Evolutionary conservation across 1,139 yeast genomes (phyloP).

Genomic region (Hyphopichia wangnamkhiaoensis): DNA sequence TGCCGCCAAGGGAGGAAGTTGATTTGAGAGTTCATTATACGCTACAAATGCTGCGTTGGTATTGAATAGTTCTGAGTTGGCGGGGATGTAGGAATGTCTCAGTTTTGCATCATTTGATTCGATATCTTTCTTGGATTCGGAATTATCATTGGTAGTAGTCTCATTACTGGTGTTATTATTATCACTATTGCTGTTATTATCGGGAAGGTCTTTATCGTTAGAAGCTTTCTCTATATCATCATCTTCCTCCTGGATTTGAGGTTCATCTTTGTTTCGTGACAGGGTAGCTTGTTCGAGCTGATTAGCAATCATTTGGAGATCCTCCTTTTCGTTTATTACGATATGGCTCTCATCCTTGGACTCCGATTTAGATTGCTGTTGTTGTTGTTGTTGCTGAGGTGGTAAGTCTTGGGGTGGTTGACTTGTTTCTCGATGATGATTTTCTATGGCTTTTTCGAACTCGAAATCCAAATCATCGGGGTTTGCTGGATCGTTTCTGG

Average conservation of each 20-base stretch:
- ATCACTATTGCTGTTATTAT: neutral
- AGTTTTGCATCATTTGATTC: neutral
- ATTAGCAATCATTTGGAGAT: conserved; percentile 19
- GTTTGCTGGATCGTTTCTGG: conserved; percentile 1
- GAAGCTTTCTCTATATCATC: conserved; percentile 1
- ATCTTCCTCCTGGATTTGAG: too few relatives aligned
- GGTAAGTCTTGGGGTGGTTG: conserved; percentile 6
- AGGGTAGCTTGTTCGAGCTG: conserved; percentile 19
- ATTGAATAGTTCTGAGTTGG: conserved; percentile 45
- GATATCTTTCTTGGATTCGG: neutral
- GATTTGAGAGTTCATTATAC: conserved; percentile 43
- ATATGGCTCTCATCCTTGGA: too few relatives aligned
- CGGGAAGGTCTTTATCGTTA: neutral
- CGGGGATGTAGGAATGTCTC: conserved; percentile 27
- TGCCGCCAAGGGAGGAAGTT: conserved; percentile 38
- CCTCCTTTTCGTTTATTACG: conserved; percentile 14
- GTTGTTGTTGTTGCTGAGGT: conserved; percentile 1
- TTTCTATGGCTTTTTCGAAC: conserved; percentile 14
- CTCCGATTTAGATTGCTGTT: too few relatives aligned
- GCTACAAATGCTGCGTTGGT: conserved; percentile 46
- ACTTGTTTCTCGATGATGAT: conserved; percentile 11
- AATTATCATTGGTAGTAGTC: neutral
- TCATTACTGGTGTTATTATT: neutral
- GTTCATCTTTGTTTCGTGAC: conserved; percentile 5
- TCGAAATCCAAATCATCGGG: conserved; percentile 12